A percentile compares a stretch with the other conserved stretches of the same genome.
Conservation (phyloP, 148 eudicot species). For the Vaccinium darrowii region DNA sequence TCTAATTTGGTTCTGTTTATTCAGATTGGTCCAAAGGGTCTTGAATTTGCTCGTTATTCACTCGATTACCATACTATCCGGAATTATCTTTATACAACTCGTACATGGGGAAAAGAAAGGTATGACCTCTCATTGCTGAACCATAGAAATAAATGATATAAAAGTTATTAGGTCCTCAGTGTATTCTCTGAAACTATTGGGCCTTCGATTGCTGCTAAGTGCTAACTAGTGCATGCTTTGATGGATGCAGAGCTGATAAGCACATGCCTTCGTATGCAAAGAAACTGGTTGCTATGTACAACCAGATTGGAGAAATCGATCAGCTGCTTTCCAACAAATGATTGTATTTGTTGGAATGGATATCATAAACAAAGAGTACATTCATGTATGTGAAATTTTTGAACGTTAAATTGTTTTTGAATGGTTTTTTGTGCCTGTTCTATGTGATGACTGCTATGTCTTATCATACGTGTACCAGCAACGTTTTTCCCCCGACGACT, state of each 20-base stretch:
- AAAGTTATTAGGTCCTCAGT: neutral
- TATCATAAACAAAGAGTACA: neutral
- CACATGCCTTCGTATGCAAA: conserved; percentile 91
- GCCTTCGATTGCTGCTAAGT: conserved; percentile 12
- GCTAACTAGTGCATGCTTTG: neutral
- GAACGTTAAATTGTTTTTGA: neutral
- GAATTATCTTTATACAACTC: conserved; percentile 75
- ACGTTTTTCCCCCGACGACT: neutral
- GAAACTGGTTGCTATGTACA: conserved; percentile 78
- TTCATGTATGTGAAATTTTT: conserved; percentile 2
- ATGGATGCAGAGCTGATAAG: conserved; percentile 68
- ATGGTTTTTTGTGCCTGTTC: neutral
- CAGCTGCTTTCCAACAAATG: conserved; percentile 60
- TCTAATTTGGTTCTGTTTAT: conserved; percentile 19
- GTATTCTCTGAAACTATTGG: neutral
- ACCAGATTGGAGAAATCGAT: conserved; percentile 88
- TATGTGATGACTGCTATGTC: neutral
- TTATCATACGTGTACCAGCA: neutral
- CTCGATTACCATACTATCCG: conserved; percentile 97
- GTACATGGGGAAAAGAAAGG: conserved; percentile 89
- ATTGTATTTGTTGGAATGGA: neutral
- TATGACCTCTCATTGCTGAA: conserved; percentile 17
- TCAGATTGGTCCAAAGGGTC: conserved; percentile 96
- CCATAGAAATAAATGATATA: neutral
- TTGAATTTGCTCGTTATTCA: conserved; percentile 95